These are phyloP conservation scores for Lachancea lanzarotensis DNA, from an alignment of 805 yeast species.

Conservation along the genomic window DNA sequence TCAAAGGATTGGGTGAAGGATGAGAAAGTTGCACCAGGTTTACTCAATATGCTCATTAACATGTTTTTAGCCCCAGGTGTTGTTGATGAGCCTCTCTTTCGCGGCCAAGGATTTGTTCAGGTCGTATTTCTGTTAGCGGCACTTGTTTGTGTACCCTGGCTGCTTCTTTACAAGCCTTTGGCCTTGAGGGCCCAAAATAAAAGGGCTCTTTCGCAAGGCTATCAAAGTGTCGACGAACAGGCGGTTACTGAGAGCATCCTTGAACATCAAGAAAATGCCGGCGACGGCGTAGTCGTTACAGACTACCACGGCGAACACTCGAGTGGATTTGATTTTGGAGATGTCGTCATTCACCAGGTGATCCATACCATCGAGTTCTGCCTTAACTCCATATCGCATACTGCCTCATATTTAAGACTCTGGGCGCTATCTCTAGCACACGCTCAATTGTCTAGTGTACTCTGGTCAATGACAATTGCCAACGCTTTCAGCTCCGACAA, in stretches of 20 bases:
- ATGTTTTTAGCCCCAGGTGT: slow-evolving; percentile 94
- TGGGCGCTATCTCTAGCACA: slow-evolving; percentile 98
- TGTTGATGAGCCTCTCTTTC: slow-evolving; percentile 71
- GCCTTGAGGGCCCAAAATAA: slow-evolving; percentile 54
- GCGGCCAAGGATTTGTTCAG: slow-evolving; percentile 76
- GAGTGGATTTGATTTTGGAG: slow-evolving; percentile 73
- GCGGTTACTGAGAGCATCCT: slow-evolving; percentile 27
- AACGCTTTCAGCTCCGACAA: slow-evolving; percentile 56
- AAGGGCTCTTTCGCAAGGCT: slow-evolving; percentile 36
- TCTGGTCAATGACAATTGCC: slow-evolving; percentile 92
- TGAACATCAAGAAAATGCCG: slow-evolving; percentile 42
- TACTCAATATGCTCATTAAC: slow-evolving; percentile 87
- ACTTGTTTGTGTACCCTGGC: slow-evolving; percentile 85
- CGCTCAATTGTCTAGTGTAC: slow-evolving; percentile 88
- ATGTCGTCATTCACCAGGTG: slow-evolving; percentile 92
- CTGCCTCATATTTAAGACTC: slow-evolving; percentile 90
- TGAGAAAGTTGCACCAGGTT: slow-evolving; percentile 79
- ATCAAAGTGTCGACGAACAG: slow-evolving; percentile 38
- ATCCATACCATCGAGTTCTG: slow-evolving; percentile 98
- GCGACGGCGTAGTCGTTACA: slow-evolving; percentile 40
- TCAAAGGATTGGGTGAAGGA: slow-evolving; percentile 80
- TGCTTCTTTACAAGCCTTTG: slow-evolving; percentile 78
- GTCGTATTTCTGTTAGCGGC: slow-evolving; percentile 68
- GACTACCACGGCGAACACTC: slow-evolving; percentile 38
- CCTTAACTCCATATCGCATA: slow-evolving; percentile 94